These are phyloP conservation scores for Tulasnella sp. DNA, from an alignment of 768 basidiomycete genomes.

Conservation along the genomic window DNA sequence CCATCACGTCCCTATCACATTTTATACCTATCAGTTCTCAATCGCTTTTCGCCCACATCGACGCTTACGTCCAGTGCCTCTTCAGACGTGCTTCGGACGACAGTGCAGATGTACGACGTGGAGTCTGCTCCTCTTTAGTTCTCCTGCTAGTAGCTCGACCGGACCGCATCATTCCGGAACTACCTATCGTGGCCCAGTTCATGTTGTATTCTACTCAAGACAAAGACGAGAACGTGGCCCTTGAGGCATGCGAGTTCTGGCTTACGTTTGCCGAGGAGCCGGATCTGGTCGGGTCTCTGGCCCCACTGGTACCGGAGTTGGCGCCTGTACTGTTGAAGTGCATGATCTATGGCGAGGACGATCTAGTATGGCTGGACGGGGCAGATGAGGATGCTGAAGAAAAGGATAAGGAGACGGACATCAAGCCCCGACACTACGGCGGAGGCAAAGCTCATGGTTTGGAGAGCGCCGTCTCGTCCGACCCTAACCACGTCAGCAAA, in stretches of 20 bases:
- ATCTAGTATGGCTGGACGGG: constrained; percentile 87
- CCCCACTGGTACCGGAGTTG: constrained; percentile 80
- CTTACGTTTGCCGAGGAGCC: constrained; percentile 95
- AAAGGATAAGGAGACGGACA: constrained; percentile 89
- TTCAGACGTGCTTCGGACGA: constrained; percentile 95
- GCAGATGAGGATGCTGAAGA: constrained; percentile 73
- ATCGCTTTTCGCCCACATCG: constrained; percentile 83
- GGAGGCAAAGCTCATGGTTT: constrained; percentile 66
- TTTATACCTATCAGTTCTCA: constrained; percentile 82
- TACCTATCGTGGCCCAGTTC: constrained; percentile 91
- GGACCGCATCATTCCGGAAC: constrained; percentile 94
- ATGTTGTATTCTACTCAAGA: constrained; percentile 98
- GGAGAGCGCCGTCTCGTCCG: constrained; percentile 32
- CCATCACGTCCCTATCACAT: constrained; percentile 88
- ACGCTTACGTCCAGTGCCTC: constrained; percentile 82
- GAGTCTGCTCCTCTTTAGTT: constrained; percentile 93
- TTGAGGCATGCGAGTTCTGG: constrained; percentile 99
- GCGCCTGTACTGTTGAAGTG: constrained; percentile 92
- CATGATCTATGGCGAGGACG: constrained; percentile 95
- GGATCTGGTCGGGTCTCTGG: constrained; percentile 71
- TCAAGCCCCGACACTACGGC: constrained; percentile 91
- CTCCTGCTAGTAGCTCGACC: constrained; percentile 86
- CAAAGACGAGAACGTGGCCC: constrained; percentile 89
- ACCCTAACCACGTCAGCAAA: constrained; percentile 17
- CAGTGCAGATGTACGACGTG: constrained; percentile 83